A percentile compares a stretch with the other conserved stretches of the same genome.
Conservation (phyloP, 2,329 filamentous ascomycete genomes). For the Blastomyces percursus region DNA sequence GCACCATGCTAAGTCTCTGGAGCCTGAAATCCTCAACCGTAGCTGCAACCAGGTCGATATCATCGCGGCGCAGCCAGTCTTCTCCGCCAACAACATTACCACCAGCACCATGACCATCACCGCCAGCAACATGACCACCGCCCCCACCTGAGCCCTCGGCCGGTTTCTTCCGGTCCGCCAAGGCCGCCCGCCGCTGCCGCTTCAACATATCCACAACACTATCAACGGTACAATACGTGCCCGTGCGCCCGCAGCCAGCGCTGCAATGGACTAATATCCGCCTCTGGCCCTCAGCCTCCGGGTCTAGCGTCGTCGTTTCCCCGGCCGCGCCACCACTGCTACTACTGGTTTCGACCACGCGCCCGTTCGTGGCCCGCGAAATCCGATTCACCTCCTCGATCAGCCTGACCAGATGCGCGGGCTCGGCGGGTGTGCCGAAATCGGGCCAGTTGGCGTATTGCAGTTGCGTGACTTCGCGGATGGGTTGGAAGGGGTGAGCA, state of each 20-base stretch:
- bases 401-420: constrained; percentile 71
- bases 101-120: not conserved
- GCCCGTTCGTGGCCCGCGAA: constrained; percentile 30
- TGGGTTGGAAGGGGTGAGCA: constrained; percentile 66
- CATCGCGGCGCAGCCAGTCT: constrained; percentile 58
- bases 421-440: constrained; percentile 84
- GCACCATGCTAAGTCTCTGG: constrained; percentile 92
- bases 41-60: constrained; percentile 67
- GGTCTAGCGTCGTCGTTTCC: constrained; percentile 41
- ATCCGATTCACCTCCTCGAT: constrained; percentile 79
- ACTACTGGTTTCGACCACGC: constrained; percentile 23
- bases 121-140: not conserved
- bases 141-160: not conserved
- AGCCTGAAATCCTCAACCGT: constrained; percentile 84
- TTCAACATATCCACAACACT: constrained; percentile 95
- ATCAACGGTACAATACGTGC: constrained; percentile 93
- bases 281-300: constrained; percentile 44
- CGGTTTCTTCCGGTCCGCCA: constrained; percentile 3
- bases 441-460: constrained; percentile 97
- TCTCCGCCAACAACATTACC: constrained; percentile 17
- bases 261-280: constrained; percentile 92
- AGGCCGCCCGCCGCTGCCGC: constrained; percentile 45
- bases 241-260: constrained; percentile 88
- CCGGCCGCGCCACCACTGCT: not conserved
- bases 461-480: constrained; percentile 86